Evolutionary conservation across 2,329 filamentous ascomycete genomes (phyloP).

Genomic region (Atkinsonella hypoxylon): DNA sequence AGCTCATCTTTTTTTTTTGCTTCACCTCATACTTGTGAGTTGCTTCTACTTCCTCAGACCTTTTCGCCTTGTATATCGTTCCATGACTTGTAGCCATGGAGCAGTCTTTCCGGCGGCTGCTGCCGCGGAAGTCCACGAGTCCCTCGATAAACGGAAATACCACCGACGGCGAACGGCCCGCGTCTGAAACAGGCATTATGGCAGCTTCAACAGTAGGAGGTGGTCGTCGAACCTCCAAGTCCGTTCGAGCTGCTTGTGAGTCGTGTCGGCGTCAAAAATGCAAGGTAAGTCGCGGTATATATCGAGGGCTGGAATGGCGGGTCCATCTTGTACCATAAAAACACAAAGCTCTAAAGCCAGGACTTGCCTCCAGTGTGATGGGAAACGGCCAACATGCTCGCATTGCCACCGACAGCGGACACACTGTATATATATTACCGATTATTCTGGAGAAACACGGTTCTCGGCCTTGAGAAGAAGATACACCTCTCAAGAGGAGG

Average conservation of each 20-base stretch:
- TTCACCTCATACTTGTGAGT: not conserved
- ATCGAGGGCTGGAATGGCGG: not conserved
- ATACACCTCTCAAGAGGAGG: not conserved
- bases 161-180: not conserved
- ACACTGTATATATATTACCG: conserved; percentile 1
- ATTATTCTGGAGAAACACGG: conserved; percentile 2
- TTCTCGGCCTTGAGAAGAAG: conserved; percentile 3
- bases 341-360: not conserved
- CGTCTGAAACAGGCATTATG: not conserved
- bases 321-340: not conserved
- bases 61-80: not conserved
- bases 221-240: not conserved
- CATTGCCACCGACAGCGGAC: not conserved
- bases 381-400: conserved; percentile 3
- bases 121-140: not conserved
- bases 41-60: not conserved
- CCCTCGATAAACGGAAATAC: not conserved
- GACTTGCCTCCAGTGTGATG: conserved; percentile 1
- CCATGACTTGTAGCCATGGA: not conserved
- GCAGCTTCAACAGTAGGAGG: not conserved
- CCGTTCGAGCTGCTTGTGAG: conserved; percentile 2
- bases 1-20: not conserved
- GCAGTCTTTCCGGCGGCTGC: not conserved
- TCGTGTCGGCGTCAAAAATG: conserved; percentile 4
- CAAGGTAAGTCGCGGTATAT: not conserved